Evolutionary conservation across 768 basidiomycete species (phyloP).

Genomic region (Amanita brunnescens): DNA sequence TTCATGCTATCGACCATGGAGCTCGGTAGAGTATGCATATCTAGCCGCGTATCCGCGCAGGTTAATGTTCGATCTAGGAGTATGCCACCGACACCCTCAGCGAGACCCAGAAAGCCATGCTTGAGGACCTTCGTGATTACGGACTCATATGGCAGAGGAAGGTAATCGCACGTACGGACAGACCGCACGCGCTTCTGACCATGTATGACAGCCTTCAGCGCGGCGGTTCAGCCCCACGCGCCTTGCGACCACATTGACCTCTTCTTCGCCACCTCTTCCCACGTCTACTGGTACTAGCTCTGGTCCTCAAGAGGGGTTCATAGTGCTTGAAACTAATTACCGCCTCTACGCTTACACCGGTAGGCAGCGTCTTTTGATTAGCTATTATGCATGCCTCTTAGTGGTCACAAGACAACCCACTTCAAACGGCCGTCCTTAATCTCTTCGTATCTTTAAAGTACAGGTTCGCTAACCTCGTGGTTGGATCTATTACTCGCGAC

Average conservation of each 20-base stretch:
- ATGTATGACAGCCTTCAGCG: constrained; percentile 46
- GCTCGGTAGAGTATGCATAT: constrained; percentile 63
- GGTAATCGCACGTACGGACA: constrained; percentile 31
- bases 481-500: constrained; percentile 90
- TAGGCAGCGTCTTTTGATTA: constrained; percentile 25
- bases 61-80: constrained; percentile 42
- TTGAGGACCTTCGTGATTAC: constrained; percentile 89
- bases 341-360: constrained; percentile 97
- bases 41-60: constrained; percentile 6
- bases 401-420: constrained; percentile 66
- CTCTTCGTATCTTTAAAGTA: constrained; percentile 89
- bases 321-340: constrained; percentile 97
- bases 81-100: constrained; percentile 81
- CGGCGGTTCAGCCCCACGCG: constrained; percentile 90
- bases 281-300: constrained; percentile 49
- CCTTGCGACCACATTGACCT: constrained; percentile 89
- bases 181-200: constrained; percentile 18
- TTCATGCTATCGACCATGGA: constrained; percentile 98
- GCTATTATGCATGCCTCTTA: constrained; percentile 13
- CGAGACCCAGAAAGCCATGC: constrained; percentile 74
- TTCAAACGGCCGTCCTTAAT: constrained; percentile 93
- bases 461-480: constrained; percentile 95
- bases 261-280: constrained; percentile 75
- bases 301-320: constrained; percentile 74
- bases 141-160: constrained; percentile 86